phyloP scores from a whole-genome alignment of 169 alveolate species.

The Eimeria praecox region DNA sequence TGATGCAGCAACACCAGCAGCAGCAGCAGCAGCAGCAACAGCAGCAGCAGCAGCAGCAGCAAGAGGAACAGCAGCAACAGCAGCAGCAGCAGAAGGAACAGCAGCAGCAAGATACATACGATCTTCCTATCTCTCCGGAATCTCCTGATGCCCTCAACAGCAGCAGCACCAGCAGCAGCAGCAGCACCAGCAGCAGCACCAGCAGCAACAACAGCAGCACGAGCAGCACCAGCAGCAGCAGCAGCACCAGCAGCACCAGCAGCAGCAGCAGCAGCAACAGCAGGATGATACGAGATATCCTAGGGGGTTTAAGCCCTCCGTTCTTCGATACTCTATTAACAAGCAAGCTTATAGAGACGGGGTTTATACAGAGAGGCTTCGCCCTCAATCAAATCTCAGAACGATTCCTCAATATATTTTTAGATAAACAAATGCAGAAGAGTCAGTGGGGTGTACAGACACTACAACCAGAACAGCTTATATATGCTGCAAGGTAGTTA shows the following conservation, averaged over 20 bases:
- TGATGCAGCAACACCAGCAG: conserved; percentile 54
- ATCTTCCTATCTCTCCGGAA: not conserved
- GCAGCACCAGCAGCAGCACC: not conserved
- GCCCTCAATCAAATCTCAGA: conserved; percentile 89
- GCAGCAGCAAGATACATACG: not conserved
- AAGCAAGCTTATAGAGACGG: conserved; percentile 88
- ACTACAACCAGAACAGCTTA: conserved; percentile 88
- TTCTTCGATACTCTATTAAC: conserved; percentile 91
- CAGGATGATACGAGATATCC: no score
- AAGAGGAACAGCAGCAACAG: not conserved
- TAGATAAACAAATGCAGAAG: conserved; percentile 91
- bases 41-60: not conserved
- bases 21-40: conserved; percentile 72
- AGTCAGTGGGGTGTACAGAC: conserved; percentile 89
- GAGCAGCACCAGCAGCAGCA: not conserved
- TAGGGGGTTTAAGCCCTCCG: conserved; percentile 78
- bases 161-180: not conserved
- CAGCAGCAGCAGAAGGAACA: not conserved
- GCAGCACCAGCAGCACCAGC: not conserved
- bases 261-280: not conserved
- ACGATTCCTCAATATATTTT: conserved; percentile 86
- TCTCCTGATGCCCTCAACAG: not conserved
- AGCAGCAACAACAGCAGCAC: no score
- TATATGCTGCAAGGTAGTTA: conserved; percentile 88
- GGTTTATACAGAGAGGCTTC: conserved; percentile 87